These are phyloP conservation scores for Hymenoscyphus occultus DNA, from an alignment of 2,329 filamentous ascomycete genomes.

Conservation along the genomic window DNA sequence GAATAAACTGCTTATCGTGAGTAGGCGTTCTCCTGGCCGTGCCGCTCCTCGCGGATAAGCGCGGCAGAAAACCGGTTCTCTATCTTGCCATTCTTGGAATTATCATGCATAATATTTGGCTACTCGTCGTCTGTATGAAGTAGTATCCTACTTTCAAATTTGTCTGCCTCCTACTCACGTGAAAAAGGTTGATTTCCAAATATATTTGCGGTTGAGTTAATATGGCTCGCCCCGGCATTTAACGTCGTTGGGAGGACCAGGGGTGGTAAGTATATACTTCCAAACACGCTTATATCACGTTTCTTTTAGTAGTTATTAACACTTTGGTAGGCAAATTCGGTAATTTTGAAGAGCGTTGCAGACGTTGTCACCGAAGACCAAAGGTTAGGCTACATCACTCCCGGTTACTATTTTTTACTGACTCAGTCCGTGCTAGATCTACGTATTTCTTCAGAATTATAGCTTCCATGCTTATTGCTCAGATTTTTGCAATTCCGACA, in stretches of 20 bases:
- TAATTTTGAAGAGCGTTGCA: background rate
- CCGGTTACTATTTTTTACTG: background rate
- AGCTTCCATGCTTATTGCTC: background rate
- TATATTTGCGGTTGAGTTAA: background rate
- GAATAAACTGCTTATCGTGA: background rate
- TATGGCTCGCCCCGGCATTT: background rate
- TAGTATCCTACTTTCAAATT: background rate
- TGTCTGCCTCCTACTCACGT: background rate
- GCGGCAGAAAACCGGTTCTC: background rate
- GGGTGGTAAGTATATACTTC: background rate
- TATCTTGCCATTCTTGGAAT: background rate
- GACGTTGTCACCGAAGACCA: background rate
- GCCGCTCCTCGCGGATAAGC: background rate
- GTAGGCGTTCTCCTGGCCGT: background rate
- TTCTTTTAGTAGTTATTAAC: background rate
- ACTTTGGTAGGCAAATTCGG: background rate
- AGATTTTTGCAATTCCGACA: background rate
- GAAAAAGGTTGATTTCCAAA: background rate
- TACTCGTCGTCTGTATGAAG: background rate
- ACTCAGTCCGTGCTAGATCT: background rate
- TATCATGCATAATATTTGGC: background rate
- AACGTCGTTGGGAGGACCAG: background rate
- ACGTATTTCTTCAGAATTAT: background rate
- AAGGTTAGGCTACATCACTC: background rate
- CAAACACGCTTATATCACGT: background rate